Conservation (phyloP, 768 basidiomycete genomes). For the Leccinum barrowsii region DNA sequence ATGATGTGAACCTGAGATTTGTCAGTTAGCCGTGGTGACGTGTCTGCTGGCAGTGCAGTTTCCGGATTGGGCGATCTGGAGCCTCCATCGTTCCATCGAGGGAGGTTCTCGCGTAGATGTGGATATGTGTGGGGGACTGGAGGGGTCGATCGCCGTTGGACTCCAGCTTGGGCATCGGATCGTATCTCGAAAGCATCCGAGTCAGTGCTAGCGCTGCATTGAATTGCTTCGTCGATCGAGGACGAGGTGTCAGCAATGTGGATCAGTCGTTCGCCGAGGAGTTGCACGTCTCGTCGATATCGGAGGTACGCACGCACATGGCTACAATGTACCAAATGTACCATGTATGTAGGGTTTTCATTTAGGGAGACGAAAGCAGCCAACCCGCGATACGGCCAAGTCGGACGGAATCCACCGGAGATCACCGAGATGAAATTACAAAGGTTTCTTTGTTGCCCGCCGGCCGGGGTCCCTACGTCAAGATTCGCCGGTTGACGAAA, state of each 20-base stretch:
- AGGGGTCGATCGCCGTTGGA: not conserved
- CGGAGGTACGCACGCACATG: not conserved
- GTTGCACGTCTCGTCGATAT: slow-evolving; percentile 5
- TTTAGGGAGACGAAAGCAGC: not conserved
- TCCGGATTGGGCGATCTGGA: slow-evolving; percentile 1
- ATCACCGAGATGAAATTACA: slow-evolving; percentile 28
- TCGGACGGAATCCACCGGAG: slow-evolving; percentile 8
- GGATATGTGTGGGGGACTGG: not conserved
- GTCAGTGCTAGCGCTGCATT: not conserved
- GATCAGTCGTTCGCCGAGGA: not conserved
- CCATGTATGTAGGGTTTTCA: not conserved
- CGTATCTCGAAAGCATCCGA: not conserved
- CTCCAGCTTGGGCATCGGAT: not conserved
- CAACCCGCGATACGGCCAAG: not conserved
- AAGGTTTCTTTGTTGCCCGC: not conserved
- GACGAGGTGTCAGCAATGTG: not conserved
- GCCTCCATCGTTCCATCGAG: not conserved
- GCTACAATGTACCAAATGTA: not conserved
- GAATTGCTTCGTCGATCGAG: slow-evolving; percentile 1
- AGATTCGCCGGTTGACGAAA: slow-evolving; percentile 2
- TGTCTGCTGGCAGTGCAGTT: slow-evolving; percentile 1
- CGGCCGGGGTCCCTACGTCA: not conserved
- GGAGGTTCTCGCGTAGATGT: not conserved
- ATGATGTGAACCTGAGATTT: not conserved
- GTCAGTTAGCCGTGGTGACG: not conserved